Evolutionary conservation across 306 rosid genomes (phyloP).

Genomic region (Quillaja saponaria): DNA sequence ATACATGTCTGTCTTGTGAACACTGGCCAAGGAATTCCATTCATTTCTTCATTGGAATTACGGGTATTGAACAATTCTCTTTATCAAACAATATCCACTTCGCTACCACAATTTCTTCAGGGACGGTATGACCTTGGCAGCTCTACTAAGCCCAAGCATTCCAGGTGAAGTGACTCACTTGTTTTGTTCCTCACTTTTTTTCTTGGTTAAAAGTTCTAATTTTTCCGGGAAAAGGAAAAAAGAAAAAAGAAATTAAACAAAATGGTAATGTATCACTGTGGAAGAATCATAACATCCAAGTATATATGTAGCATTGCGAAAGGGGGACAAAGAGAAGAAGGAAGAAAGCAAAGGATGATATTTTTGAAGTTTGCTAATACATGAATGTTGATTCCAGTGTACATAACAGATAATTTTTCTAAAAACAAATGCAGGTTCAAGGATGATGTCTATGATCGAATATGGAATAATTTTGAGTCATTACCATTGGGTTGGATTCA

Average conservation of each 20-base stretch:
- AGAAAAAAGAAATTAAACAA: background rate
- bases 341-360: no score
- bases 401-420: no score
- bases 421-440: background rate
- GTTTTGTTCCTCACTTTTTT: background rate
- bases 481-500: background rate
- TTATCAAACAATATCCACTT: background rate
- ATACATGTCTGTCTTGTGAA: conserved; percentile 30
- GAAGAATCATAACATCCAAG: no score
- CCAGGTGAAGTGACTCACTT: background rate
- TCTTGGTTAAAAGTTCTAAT: no score
- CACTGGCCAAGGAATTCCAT: conserved; percentile 25
- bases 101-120: conserved; percentile 18
- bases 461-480: background rate
- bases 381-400: no score
- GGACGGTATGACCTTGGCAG: conserved; percentile 1
- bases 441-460: conserved; percentile 3
- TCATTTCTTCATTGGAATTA: conserved; percentile 29
- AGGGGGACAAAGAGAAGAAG: no score
- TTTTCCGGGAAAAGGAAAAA: background rate
- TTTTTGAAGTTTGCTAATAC: no score
- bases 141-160: background rate
- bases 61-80: conserved; percentile 24
- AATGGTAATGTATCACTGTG: no score
- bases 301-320: no score